Base-by-base conservation (phyloP, 306 rosid species). In the Trichosanthes cucumerina region DNA sequence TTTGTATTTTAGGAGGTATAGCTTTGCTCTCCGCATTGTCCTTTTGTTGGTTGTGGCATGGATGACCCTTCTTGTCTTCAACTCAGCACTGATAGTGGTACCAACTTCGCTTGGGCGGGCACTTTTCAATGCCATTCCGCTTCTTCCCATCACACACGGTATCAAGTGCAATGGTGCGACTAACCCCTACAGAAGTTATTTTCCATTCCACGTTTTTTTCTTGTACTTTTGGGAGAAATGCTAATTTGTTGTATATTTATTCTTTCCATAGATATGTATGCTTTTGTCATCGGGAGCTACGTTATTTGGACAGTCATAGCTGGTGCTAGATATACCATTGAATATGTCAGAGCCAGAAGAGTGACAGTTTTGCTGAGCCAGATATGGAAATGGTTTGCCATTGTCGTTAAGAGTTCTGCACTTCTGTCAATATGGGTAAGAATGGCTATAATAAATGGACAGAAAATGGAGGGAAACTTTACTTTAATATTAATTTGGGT, bases 121-220 rank as follows among this genome's bases (percentile, higher is more conserved):
- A 66, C 88, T 96, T 60, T 96, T 96, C 86, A 88, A 96, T 80
- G 86, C 92, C 64, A 89, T 96, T 84, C 99, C 99, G 43, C 92
- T 91, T 82, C 97, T 96, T 69, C 98, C 99, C 56, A 88, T 96
- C 80, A 92, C 99, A 65, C 99, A 96, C 83, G 99, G 98, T 72
- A 92, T 96, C 84, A 96, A 92, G 86, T 96, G 98, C 88, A 96
- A 96, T 5, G 99, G 99, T 96, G 87, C 79, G 39, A 72, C 44
- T 34, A 31, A 74, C 44, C 80, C 81, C n/a, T 50, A 75, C 75
- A 78, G 79, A 79, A 56, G 49, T 84, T n/a, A 31, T 36, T 80
- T 82, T 77, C 1, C 56, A 4, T 82, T 77, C 1, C 56, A 4
- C 44, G 41, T 16, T 41, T 52, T 73, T 43, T 77, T 24, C 16